Percentiles rank a stretch among this genome's conserved stretches.
These are phyloP conservation scores for Hyaloperonospora brassicae DNA, from an alignment of 352 stramenopile genomes.

Conservation along the genomic window DNA sequence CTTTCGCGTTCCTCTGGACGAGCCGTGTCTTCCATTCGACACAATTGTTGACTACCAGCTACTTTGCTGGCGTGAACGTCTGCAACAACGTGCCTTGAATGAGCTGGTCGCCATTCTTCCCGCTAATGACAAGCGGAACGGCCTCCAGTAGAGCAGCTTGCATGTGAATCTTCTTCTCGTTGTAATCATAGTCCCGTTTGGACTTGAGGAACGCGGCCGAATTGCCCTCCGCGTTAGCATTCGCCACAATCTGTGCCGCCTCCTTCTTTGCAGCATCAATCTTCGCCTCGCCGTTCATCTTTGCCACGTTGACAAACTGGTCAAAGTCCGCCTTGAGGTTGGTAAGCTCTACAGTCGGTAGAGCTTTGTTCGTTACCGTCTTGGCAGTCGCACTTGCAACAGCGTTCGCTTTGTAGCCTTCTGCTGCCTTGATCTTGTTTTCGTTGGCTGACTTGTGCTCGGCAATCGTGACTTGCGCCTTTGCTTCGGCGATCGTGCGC, in stretches of 20 bases:
- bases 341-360: conserved; percentile 47
- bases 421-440: conserved; percentile 66
- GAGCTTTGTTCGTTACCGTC: conserved; percentile 51
- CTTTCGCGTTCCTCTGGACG: no score
- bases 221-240: conserved; percentile 5
- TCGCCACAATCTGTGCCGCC: conserved; percentile 33
- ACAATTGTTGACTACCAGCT: no score
- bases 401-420: conserved; percentile 60
- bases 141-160: conserved; percentile 46
- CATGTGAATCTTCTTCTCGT: conserved; percentile 61
- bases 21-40: no score
- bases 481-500: conserved; percentile 62
- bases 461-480: conserved; percentile 64
- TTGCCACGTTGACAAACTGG: conserved; percentile 57
- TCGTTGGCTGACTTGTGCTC: conserved; percentile 42
- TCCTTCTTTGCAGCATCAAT: conserved; percentile 61
- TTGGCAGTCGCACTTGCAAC: conserved; percentile 43
- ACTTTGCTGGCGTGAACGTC: conserved; percentile 15
- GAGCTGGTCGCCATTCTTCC: conserved; percentile 76
- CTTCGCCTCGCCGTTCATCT: conserved; percentile 52
- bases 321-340: conserved; percentile 54
- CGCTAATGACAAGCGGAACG: conserved; percentile 72
- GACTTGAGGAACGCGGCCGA: conserved; percentile 39
- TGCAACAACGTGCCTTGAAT: conserved; percentile 37
- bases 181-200: conserved; percentile 74